Percentiles rank a stretch among this genome's conserved stretches.
phyloP scores from a whole-genome alignment of 139 green algal species.

The Chlamydomonas eustigma region DNA sequence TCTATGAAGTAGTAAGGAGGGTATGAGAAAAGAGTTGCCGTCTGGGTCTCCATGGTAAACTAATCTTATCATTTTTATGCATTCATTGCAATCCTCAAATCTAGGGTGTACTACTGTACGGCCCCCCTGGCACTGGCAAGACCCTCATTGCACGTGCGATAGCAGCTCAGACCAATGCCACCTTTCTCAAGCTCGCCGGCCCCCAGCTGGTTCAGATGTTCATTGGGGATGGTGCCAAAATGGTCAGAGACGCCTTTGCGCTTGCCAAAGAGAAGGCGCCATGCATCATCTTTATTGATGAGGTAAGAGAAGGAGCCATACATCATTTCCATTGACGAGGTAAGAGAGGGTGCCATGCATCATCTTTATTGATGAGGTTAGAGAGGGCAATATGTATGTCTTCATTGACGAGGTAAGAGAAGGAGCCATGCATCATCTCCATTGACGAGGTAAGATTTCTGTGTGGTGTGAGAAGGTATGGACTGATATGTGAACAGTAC shows the following conservation, averaged over 20 bases:
- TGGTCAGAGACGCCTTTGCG: slow-evolving; percentile 96
- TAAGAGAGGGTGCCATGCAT: slow-evolving; percentile 61
- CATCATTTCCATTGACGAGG: no score
- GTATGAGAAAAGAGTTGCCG: no score
- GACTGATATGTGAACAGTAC: no score
- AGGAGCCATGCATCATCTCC: slow-evolving; percentile 57
- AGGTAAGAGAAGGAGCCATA: no score
- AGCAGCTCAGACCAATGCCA: slow-evolving; percentile 96
- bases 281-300: slow-evolving; percentile 99
- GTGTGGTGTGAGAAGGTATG: no score
- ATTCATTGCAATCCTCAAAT: no score
- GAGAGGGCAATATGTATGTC: no score
- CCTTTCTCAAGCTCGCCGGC: slow-evolving; percentile 97
- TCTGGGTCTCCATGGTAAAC: no score
- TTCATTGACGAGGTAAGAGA: no score
- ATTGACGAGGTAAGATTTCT: not conserved
- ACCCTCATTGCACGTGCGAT: slow-evolving; percentile 98
- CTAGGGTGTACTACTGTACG: slow-evolving; percentile 64
- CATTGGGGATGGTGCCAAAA: slow-evolving; percentile 98
- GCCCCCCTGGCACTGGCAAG: slow-evolving; percentile 85
- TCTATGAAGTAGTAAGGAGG: no score
- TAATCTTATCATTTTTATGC: no score
- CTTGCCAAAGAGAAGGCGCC: slow-evolving; percentile 98
- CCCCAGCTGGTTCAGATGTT: slow-evolving; percentile 97
- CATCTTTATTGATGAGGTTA: slow-evolving; percentile 99